phyloP scores from a whole-genome alignment of 371 early-diverging fungal genomes.

The Rhizopus sp. region DNA sequence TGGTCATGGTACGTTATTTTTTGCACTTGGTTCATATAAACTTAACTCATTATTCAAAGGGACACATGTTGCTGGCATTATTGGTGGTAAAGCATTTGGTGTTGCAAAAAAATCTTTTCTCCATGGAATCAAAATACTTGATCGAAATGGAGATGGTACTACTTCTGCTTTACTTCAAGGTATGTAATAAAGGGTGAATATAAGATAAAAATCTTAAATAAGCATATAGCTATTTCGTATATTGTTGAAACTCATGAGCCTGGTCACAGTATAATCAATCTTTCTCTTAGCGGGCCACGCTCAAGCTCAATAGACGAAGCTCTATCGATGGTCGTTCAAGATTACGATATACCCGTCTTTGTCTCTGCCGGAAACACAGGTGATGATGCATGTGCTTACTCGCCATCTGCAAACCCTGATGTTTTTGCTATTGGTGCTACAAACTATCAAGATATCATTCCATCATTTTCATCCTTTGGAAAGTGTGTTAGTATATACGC shows the following conservation, averaged over 20 bases:
- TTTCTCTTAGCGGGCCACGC: slow-evolving; percentile 61
- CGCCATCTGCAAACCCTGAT: slow-evolving; percentile 62
- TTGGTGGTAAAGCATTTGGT: slow-evolving; percentile 63
- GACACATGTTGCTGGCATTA: slow-evolving; percentile 73
- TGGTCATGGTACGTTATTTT: slow-evolving; percentile 50
- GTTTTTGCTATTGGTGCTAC: slow-evolving; percentile 74
- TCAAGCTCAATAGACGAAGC: slow-evolving; percentile 37
- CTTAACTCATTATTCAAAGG: slow-evolving; percentile 35
- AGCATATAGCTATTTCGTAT: slow-evolving; percentile 23
- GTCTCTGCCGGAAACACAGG: slow-evolving; percentile 76
- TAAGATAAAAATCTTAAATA: neutral
- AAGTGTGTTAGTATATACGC: slow-evolving; percentile 62
- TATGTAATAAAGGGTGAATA: neutral
- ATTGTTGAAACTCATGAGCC: slow-evolving; percentile 28
- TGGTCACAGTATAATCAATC: slow-evolving; percentile 49
- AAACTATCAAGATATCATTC: slow-evolving; percentile 42
- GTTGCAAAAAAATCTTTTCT: slow-evolving; percentile 66
- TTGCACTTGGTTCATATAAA: neutral
- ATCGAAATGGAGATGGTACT: slow-evolving; percentile 52
- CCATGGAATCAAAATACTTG: slow-evolving; percentile 69
- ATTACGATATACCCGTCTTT: slow-evolving; percentile 43
- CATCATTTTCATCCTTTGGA: slow-evolving; percentile 58
- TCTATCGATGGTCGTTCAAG: slow-evolving; percentile 50
- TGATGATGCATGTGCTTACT: slow-evolving; percentile 67
- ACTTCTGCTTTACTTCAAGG: slow-evolving; percentile 35